A percentile compares a stretch with the other conserved stretches of the same genome.
Evolutionary conservation across 768 basidiomycete genomes (phyloP).

Genomic region (Tephrocybe sp.): DNA sequence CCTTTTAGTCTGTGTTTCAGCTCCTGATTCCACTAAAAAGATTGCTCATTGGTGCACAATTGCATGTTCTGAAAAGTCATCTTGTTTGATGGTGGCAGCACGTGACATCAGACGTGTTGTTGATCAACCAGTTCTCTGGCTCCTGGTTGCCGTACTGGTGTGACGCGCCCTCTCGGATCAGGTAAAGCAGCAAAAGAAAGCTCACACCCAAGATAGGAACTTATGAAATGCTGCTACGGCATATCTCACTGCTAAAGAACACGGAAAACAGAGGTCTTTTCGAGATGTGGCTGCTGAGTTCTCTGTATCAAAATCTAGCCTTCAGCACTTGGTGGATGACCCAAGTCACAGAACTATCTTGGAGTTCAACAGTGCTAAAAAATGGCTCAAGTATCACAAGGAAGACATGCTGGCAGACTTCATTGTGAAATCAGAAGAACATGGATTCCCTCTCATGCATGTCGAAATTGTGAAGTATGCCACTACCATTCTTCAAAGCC

Average conservation of each 20-base stretch:
- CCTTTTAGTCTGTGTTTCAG: too few relatives aligned
- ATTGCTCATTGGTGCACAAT: too few relatives aligned
- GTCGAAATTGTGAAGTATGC: constrained; percentile 19
- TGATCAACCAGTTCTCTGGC: too few relatives aligned
- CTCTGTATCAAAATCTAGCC: constrained; percentile 7
- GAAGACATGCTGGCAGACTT: constrained; percentile 28
- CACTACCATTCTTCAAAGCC: constrained; percentile 21
- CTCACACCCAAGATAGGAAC: not conserved
- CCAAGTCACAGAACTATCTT: not conserved
- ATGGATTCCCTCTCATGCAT: constrained; percentile 21
- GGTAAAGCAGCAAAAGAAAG: constrained; percentile 8
- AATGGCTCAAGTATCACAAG: constrained; percentile 23
- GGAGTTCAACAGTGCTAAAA: constrained; percentile 19
- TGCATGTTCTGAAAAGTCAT: too few relatives aligned
- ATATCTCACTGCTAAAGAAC: constrained; percentile 6
- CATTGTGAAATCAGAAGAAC: constrained; percentile 24
- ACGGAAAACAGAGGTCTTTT: constrained; percentile 17
- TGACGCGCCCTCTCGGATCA: constrained; percentile 4
- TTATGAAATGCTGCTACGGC: constrained; percentile 2
- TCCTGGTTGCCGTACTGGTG: too few relatives aligned
- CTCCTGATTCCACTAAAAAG: too few relatives aligned
- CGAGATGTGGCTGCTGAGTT: constrained; percentile 15
- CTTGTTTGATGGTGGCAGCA: too few relatives aligned
- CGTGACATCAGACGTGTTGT: not conserved
- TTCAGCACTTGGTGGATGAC: constrained; percentile 8